Evolutionary conservation across 306 rosid species (phyloP).

Genomic region (Arachis stenosperma): DNA sequence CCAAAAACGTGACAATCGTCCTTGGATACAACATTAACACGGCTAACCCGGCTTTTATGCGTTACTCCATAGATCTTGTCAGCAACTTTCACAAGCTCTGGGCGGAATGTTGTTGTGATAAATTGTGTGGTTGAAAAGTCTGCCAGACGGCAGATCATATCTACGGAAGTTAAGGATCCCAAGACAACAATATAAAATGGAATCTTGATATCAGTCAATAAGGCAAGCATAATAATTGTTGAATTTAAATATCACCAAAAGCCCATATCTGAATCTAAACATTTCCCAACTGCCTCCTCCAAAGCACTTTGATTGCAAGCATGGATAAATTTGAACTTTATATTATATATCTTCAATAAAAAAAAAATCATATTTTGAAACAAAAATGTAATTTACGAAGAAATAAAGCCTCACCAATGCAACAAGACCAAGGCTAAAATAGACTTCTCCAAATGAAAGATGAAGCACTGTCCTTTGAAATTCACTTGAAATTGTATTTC

Average conservation of each 20-base stretch:
- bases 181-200: conserved; percentile 29
- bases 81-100: conserved; percentile 95
- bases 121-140: conserved; percentile 88
- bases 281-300: conserved; percentile 14
- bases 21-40: conserved; percentile 70
- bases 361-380: not conserved
- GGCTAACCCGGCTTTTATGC: conserved; percentile 93
- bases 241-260: conserved; percentile 21
- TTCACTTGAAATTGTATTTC: not conserved
- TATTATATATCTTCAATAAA: not conserved
- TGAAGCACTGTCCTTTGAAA: not conserved
- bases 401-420: not conserved
- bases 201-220: conserved; percentile 33
- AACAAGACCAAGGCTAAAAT: conserved; percentile 2
- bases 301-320: not conserved
- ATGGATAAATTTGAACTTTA: conserved; percentile 9
- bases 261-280: not conserved
- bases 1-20: conserved; percentile 38
- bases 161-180: conserved; percentile 64
- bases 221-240: conserved; percentile 27
- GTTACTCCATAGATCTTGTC: conserved; percentile 91
- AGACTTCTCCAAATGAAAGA: conserved; percentile 2
- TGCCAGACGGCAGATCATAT: conserved; percentile 92
- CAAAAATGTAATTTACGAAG: not conserved
- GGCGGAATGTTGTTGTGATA: conserved; percentile 91